These are phyloP conservation scores for Plasmodium yoelii DNA, from an alignment of 169 alveolate genomes.

Conservation along the genomic window DNA sequence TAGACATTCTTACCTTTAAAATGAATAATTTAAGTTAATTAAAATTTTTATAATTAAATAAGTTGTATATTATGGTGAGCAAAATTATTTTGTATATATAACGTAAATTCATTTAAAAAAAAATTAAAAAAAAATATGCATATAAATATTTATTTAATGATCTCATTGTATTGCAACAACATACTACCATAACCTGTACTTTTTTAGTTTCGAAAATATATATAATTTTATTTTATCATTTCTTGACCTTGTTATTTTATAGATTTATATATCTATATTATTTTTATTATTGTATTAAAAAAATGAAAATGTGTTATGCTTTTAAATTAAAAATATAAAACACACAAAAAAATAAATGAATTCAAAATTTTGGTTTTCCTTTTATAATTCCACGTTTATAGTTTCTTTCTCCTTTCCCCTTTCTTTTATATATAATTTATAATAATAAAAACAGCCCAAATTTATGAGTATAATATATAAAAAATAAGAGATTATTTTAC, in stretches of 20 bases:
- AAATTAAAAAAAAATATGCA: neutral
- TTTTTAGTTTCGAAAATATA: conserved; percentile 5
- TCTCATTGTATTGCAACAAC: conserved; percentile 29
- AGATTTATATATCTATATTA: too few relatives aligned
- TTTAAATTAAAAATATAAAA: too few relatives aligned
- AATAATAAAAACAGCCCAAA: neutral
- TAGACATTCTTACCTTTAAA: neutral
- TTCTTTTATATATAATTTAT: neutral
- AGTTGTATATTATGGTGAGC: neutral
- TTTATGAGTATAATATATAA: neutral
- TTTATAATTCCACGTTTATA: too few relatives aligned
- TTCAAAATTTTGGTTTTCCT: too few relatives aligned
- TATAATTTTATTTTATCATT: conserved; percentile 8
- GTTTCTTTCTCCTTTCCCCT: neutral
- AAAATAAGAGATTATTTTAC: too few relatives aligned
- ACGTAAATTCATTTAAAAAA: neutral
- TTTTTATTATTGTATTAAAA: too few relatives aligned
- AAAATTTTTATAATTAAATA: neutral
- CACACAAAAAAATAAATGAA: too few relatives aligned
- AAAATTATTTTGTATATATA: neutral
- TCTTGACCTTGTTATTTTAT: neutral
- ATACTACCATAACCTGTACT: conserved; percentile 13
- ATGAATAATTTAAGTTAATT: neutral
- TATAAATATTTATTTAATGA: neutral
- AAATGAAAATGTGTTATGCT: too few relatives aligned